These are phyloP conservation scores for Aspergillus campestris DNA, from an alignment of 495 filamentous ascomycete species.

Conservation along the genomic window DNA sequence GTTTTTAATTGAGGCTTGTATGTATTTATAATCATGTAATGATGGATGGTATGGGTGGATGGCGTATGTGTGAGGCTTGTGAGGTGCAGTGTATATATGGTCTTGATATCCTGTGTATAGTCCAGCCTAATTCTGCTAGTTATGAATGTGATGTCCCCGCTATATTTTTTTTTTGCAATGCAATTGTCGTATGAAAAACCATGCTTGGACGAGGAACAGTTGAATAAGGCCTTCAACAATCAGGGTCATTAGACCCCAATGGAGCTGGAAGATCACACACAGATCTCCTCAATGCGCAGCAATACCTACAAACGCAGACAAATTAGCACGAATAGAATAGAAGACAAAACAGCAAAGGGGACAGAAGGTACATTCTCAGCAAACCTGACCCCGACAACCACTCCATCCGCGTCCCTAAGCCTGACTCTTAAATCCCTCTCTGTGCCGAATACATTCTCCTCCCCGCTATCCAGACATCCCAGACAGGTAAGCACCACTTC, in stretches of 20 bases:
- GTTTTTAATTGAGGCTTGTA: neutral
- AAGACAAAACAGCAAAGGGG: neutral
- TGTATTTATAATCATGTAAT: too few species aligned
- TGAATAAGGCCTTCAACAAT: too few species aligned
- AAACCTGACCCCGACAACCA: conserved; percentile 34
- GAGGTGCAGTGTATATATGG: too few species aligned
- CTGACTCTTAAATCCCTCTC: conserved; percentile 15
- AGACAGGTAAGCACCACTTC: conserved; percentile 41
- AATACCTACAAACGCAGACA: neutral
- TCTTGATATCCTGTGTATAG: neutral
- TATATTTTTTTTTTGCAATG: too few species aligned
- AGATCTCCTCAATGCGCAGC: neutral
- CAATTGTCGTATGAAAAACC: too few species aligned
- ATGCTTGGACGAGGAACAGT: too few species aligned
- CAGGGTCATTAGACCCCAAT: too few species aligned
- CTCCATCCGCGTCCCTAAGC: conserved; percentile 28
- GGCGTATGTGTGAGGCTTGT: too few species aligned
- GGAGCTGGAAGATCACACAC: neutral
- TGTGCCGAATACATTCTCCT: conserved; percentile 37
- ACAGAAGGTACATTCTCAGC: conserved; percentile 23
- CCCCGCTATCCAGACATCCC: conserved; percentile 42
- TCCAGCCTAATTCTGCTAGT: neutral
- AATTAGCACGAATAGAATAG: neutral
- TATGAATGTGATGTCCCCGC: neutral
- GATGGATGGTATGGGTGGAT: too few species aligned